A percentile compares a stretch with the other conserved stretches of the same genome.
Evolutionary conservation across 305 asterid genomes (phyloP).

Genomic region (Salvia sclarea): DNA sequence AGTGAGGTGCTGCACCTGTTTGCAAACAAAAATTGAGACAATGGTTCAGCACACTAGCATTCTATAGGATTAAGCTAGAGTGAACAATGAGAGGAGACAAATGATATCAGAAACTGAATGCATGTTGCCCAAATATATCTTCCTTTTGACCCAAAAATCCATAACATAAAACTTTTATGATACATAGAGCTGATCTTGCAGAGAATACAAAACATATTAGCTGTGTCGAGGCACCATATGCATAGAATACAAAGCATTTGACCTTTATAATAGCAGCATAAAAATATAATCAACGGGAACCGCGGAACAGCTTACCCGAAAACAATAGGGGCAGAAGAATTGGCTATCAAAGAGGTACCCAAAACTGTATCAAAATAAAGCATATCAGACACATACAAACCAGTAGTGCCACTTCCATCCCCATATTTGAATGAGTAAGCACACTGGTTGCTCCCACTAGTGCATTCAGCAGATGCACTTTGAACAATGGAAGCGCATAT

Average conservation of each 20-base stretch:
- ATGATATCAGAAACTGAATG: constrained; percentile 6
- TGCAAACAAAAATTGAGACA: constrained; percentile 25
- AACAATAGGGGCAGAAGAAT: constrained; percentile 81
- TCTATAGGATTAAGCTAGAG: constrained; percentile 13
- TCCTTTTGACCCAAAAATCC: constrained; percentile 19
- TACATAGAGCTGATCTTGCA: constrained; percentile 11
- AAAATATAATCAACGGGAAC: constrained; percentile 4
- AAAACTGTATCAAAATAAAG: constrained; percentile 70
- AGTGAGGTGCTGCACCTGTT: constrained; percentile 85
- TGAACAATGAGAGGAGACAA: not conserved
- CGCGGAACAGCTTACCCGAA: constrained; percentile 69
- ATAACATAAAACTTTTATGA: not conserved
- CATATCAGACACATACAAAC: constrained; percentile 72
- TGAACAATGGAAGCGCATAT: constrained; percentile 65
- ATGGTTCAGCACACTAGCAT: constrained; percentile 18
- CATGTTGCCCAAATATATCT: constrained; percentile 10
- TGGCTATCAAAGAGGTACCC: constrained; percentile 63
- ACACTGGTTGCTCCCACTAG: constrained; percentile 62
- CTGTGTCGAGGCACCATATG: not conserved
- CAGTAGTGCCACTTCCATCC: constrained; percentile 97
- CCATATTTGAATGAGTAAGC: constrained; percentile 79
- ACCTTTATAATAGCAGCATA: not conserved
- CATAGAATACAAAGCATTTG: not conserved
- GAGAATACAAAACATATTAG: constrained; percentile 9
- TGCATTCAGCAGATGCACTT: constrained; percentile 69